Conservation (phyloP, 768 basidiomycete species). For the Pholiota conissans region DNA sequence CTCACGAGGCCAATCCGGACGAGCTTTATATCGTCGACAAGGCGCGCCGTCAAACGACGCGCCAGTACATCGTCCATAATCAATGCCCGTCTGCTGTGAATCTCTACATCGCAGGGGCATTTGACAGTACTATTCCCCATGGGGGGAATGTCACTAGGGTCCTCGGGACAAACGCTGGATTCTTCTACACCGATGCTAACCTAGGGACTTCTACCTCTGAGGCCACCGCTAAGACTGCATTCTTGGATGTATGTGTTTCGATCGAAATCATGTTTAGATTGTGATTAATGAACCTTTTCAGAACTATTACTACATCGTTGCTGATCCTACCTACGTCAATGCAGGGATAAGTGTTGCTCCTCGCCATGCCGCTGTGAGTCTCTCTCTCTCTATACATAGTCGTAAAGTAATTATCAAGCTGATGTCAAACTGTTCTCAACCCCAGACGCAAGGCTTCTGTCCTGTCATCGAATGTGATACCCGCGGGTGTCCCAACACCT, state of each 20-base stretch:
- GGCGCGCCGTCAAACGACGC: no score
- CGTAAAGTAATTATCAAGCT: neutral
- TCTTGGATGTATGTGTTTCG: slow-evolving; percentile 15
- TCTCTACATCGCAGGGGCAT: slow-evolving; percentile 18
- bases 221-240: slow-evolving; percentile 18
- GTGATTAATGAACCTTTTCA: no score
- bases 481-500: slow-evolving; percentile 25
- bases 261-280: slow-evolving; percentile 7
- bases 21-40: no score
- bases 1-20: no score
- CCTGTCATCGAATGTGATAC: slow-evolving; percentile 20
- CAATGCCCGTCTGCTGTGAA: slow-evolving; percentile 22
- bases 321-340: slow-evolving; percentile 29
- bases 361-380: slow-evolving; percentile 18
- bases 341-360: slow-evolving; percentile 32
- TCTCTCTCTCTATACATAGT: neutral
- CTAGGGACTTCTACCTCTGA: slow-evolving; percentile 17
- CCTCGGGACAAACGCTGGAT: slow-evolving; percentile 14
- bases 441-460: no score
- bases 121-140: slow-evolving; percentile 14
- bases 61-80: slow-evolving; percentile 20
- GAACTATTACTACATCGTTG: slow-evolving; percentile 31
- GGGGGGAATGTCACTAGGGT: slow-evolving; percentile 14
- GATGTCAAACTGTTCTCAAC: no score
- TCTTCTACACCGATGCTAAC: slow-evolving; percentile 24